These are phyloP conservation scores for Lanmaoa rubissima DNA, from an alignment of 768 basidiomycete genomes.

Conservation along the genomic window DNA sequence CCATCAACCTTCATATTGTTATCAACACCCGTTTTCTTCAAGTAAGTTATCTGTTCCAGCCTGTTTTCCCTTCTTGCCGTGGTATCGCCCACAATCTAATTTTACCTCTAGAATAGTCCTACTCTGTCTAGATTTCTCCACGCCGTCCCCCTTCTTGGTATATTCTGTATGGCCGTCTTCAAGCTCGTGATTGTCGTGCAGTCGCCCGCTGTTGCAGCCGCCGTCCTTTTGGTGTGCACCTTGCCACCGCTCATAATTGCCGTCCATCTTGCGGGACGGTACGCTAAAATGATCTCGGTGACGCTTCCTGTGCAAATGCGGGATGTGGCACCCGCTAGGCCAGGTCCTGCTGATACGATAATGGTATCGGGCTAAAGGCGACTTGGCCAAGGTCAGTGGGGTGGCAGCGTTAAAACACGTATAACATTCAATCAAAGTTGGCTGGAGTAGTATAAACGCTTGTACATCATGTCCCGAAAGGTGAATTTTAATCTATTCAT, in stretches of 20 bases:
- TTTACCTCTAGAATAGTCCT: constrained; percentile 10
- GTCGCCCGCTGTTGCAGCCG: constrained; percentile 21
- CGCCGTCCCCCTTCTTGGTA: constrained; percentile 26
- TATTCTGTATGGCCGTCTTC: constrained; percentile 20
- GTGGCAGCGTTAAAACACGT: neutral
- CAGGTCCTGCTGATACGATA: neutral
- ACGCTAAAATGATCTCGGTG: constrained; percentile 2
- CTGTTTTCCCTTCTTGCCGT: neutral
- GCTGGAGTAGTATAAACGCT: too few species aligned
- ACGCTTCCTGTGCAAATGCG: constrained; percentile 8
- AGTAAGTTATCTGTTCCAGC: constrained; percentile 8
- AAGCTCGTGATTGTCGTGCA: constrained; percentile 17
- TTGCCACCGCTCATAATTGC: constrained; percentile 18
- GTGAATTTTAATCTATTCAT: neutral
- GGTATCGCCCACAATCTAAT: neutral
- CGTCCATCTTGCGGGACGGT: constrained; percentile 7
- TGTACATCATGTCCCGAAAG: too few species aligned
- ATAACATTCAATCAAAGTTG: neutral
- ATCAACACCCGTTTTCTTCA: constrained; percentile 16
- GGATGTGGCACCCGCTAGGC: neutral
- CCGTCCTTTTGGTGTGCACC: constrained; percentile 21
- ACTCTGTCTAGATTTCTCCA: constrained; percentile 21
- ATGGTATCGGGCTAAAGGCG: neutral
- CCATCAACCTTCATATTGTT: constrained; percentile 28
- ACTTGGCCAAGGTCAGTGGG: neutral